A percentile compares a stretch with the other conserved stretches of the same genome.
Conservation (phyloP, 2,329 filamentous ascomycete genomes). For the Aspergillus ustus region DNA sequence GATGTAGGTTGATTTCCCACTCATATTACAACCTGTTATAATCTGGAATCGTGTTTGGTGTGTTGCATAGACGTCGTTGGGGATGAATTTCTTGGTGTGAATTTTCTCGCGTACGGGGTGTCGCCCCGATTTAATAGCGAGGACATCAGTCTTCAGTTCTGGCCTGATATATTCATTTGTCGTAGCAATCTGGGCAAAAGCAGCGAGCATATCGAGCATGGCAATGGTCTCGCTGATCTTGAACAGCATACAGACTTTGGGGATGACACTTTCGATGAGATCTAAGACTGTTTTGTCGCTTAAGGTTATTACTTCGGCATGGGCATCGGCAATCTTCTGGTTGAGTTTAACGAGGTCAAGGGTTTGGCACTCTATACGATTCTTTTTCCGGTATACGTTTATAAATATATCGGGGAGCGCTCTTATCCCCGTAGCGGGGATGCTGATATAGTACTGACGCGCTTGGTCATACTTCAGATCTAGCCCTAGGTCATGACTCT, state of each 20-base stretch:
- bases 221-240: conserved; percentile 84
- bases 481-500: conserved; percentile 62
- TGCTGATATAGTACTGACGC: conserved; percentile 78
- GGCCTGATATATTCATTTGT: conserved; percentile 71
- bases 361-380: conserved; percentile 85
- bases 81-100: conserved; percentile 71
- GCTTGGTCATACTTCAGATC: conserved; percentile 76
- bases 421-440: conserved; percentile 67
- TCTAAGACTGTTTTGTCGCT: conserved; percentile 77
- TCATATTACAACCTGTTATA: conserved; percentile 97
- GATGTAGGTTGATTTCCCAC: conserved; percentile 95
- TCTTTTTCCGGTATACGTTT: conserved; percentile 74
- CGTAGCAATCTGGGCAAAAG: conserved; percentile 76
- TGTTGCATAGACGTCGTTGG: conserved; percentile 88
- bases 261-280: conserved; percentile 73
- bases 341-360: conserved; percentile 82
- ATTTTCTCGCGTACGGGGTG: conserved; percentile 81
- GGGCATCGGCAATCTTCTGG: conserved; percentile 75
- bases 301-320: conserved; percentile 80
- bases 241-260: conserved; percentile 75
- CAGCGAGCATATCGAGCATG: conserved; percentile 81
- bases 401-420: conserved; percentile 72
- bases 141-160: conserved; percentile 63
- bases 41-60: conserved; percentile 85
- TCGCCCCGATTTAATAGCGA: conserved; percentile 74